These are phyloP conservation scores for Hypoxylon fuscum DNA, from an alignment of 495 filamentous ascomycete genomes.

Conservation along the genomic window DNA sequence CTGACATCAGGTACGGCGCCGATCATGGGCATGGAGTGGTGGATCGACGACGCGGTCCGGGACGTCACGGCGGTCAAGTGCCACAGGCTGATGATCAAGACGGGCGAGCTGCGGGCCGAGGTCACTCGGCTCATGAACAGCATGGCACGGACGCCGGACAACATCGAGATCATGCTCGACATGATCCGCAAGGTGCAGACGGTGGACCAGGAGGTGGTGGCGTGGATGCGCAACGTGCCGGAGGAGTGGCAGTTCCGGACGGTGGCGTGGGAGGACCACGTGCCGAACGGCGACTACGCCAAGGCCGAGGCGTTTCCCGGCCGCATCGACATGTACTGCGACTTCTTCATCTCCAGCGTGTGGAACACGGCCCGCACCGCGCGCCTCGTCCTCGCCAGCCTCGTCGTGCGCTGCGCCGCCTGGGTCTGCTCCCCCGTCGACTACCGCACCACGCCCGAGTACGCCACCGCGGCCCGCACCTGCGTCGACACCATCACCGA, in stretches of 20 bases:
- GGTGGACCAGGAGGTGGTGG: constrained; percentile 52
- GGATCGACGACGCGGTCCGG: constrained; percentile 53
- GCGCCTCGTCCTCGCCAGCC: constrained; percentile 54
- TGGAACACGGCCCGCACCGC: constrained; percentile 58
- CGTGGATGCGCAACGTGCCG: constrained; percentile 55
- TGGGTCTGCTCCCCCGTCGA: constrained; percentile 61
- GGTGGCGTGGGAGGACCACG: constrained; percentile 55
- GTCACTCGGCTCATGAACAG: constrained; percentile 51
- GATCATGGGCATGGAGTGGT: constrained; percentile 61
- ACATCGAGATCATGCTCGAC: constrained; percentile 49
- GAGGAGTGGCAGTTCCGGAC: constrained; percentile 52
- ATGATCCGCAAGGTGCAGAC: constrained; percentile 54
- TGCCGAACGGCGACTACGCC: constrained; percentile 50
- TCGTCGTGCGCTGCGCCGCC: constrained; percentile 60
- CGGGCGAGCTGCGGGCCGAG: constrained; percentile 58
- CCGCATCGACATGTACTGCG: constrained; percentile 59
- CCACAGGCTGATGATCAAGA: constrained; percentile 55
- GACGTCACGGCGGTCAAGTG: constrained; percentile 51
- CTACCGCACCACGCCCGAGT: constrained; percentile 63
- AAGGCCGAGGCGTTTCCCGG: constrained; percentile 60
- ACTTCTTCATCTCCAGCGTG: constrained; percentile 59
- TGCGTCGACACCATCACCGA: constrained; percentile 57
- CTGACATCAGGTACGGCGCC: constrained; percentile 56
- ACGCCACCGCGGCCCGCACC: constrained; percentile 51
- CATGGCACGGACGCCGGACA: constrained; percentile 46